A percentile compares a stretch with the other conserved stretches of the same genome.
Conservation (phyloP, 352 stramenopile genomes). For the Halophytophthora batemanensis region DNA sequence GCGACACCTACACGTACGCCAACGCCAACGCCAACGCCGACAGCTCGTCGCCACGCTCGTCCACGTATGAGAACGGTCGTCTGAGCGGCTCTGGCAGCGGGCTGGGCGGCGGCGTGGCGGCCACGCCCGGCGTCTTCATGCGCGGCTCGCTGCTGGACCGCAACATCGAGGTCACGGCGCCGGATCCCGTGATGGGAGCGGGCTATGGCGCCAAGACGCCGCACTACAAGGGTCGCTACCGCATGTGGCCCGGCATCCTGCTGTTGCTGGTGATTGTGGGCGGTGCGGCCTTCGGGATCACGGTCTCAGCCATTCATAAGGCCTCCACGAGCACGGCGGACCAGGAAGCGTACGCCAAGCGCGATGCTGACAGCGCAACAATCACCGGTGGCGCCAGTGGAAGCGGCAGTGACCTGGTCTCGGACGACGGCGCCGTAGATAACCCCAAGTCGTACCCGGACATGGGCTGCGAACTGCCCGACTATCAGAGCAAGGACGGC, state of each 20-base stretch:
- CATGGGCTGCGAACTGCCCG: slow-evolving; percentile 57
- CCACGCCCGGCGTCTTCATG: slow-evolving; percentile 27
- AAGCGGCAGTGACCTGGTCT: slow-evolving; percentile 45
- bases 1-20: slow-evolving; percentile 3
- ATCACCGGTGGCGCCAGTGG: slow-evolving; percentile 18
- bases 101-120: not conserved
- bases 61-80: not conserved
- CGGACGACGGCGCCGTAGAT: slow-evolving; percentile 59
- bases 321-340: slow-evolving; percentile 12
- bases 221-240: slow-evolving; percentile 57
- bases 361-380: slow-evolving; percentile 20
- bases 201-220: slow-evolving; percentile 16
- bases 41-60: slow-evolving; percentile 4
- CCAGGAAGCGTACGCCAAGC: slow-evolving; percentile 22
- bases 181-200: not conserved
- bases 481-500: slow-evolving; percentile 73
- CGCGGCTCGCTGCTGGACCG: slow-evolving; percentile 44
- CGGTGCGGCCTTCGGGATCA: slow-evolving; percentile 28
- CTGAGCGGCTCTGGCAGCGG: slow-evolving; percentile 8
- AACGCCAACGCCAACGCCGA: slow-evolving; percentile 11
- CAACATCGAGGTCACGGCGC: slow-evolving; percentile 42
- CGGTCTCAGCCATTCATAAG: slow-evolving; percentile 21
- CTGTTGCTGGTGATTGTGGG: slow-evolving; percentile 33
- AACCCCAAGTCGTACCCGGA: slow-evolving; percentile 74
- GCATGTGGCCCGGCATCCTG: slow-evolving; percentile 46